A percentile compares a stretch with the other conserved stretches of the same genome.
Evolutionary conservation across 495 filamentous ascomycete genomes (phyloP).

Genomic region (Cercophora samala): DNA sequence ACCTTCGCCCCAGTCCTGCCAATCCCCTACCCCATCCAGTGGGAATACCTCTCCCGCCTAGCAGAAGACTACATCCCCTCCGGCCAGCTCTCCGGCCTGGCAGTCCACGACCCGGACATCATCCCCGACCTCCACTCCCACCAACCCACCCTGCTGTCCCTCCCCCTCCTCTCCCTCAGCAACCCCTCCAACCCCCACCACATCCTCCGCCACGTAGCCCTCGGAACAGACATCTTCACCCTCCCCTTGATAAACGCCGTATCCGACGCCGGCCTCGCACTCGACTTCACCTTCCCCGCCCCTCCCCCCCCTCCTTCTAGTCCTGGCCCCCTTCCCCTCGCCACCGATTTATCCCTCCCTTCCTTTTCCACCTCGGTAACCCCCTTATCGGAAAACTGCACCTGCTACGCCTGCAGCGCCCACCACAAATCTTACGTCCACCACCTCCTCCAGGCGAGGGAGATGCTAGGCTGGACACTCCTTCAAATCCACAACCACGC

Average conservation of each 20-base stretch:
- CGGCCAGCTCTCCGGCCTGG: conserved; percentile 68
- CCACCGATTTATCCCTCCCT: conserved; percentile 67
- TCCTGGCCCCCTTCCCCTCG: conserved; percentile 51
- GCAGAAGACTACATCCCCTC: conserved; percentile 42
- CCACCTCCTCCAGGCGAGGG: conserved; percentile 80
- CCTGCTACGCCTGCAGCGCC: conserved; percentile 77
- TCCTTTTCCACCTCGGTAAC: conserved; percentile 54
- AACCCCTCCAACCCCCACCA: conserved; percentile 66
- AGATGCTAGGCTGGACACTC: conserved; percentile 95
- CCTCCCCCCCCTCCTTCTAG: no score
- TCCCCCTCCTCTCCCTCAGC: conserved; percentile 73
- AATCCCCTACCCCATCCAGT: conserved; percentile 67
- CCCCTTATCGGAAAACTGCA: conserved; percentile 60
- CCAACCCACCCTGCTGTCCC: conserved; percentile 44
- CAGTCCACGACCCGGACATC: conserved; percentile 73
- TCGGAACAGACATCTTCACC: conserved; percentile 77
- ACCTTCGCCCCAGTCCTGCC: conserved; percentile 83
- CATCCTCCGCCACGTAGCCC: conserved; percentile 64
- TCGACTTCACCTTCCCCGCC: conserved; percentile 74
- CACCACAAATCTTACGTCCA: conserved; percentile 86
- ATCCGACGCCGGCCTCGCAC: conserved; percentile 83
- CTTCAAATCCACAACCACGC: conserved; percentile 87
- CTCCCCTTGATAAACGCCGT: conserved; percentile 66
- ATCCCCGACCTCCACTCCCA: conserved; percentile 59
- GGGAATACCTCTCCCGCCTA: conserved; percentile 69